These are phyloP conservation scores for Dictyostelium intermedium DNA, from an alignment of 78 protist genomes.

Conservation along the genomic window DNA sequence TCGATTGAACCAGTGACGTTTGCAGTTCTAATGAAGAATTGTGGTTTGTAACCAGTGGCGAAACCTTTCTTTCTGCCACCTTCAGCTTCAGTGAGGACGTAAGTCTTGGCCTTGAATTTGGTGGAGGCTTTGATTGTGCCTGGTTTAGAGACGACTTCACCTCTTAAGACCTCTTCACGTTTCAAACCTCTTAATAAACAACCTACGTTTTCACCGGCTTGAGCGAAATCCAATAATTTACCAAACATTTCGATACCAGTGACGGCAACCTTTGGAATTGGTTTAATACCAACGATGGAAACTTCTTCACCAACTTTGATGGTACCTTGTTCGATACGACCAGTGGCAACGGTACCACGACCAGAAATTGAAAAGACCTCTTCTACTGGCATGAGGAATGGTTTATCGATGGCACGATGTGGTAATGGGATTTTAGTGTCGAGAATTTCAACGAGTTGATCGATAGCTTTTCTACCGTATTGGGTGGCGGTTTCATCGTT, in stretches of 20 bases:
- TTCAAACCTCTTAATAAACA: slow-evolving; percentile 91
- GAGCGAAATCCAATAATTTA: slow-evolving; percentile 89
- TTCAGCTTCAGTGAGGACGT: slow-evolving; percentile 95
- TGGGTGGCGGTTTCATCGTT: slow-evolving; percentile 30
- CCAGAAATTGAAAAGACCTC: slow-evolving; percentile 94
- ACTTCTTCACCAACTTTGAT: slow-evolving; percentile 92
- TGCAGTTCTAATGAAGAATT: slow-evolving; percentile 95
- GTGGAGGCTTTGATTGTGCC: slow-evolving; percentile 88
- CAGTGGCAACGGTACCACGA: slow-evolving; percentile 98
- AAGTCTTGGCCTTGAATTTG: slow-evolving; percentile 93
- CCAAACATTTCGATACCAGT: slow-evolving; percentile 97
- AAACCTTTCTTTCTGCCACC: slow-evolving; percentile 98
- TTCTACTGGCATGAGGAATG: slow-evolving; percentile 97
- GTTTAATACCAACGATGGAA: slow-evolving; percentile 88
- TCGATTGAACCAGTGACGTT: slow-evolving; percentile 93
- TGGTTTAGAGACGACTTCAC: slow-evolving; percentile 80
- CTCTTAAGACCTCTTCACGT: slow-evolving; percentile 91
- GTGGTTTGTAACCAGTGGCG: slow-evolving; percentile 90
- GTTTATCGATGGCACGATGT: slow-evolving; percentile 91
- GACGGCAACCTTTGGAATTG: slow-evolving; percentile 77
- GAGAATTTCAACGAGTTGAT: slow-evolving; percentile 88
- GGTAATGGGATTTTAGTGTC: slow-evolving; percentile 86
- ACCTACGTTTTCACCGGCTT: slow-evolving; percentile 98
- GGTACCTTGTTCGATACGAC: slow-evolving; percentile 94
- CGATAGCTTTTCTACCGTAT: slow-evolving; percentile 82